These are phyloP conservation scores for Nicotiana undulata DNA, from an alignment of 257 asterid species.

Conservation along the genomic window DNA sequence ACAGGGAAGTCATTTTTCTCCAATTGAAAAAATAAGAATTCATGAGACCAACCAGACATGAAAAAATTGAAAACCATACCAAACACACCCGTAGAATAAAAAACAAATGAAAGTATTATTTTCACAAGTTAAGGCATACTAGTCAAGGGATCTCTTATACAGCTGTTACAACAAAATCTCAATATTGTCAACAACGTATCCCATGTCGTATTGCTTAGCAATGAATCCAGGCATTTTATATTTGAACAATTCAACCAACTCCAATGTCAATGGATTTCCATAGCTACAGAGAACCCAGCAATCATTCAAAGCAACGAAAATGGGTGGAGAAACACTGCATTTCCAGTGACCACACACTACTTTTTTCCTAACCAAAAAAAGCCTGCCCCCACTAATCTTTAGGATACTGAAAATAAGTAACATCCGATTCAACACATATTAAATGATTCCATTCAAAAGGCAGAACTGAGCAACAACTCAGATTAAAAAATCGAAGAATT, in stretches of 20 bases:
- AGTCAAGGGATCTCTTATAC: background rate
- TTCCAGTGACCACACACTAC: background rate
- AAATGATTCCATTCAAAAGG: background rate
- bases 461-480: background rate
- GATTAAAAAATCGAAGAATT: too few species aligned
- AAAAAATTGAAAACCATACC: too few species aligned
- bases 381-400: background rate
- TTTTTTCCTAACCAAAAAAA: background rate
- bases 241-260: background rate
- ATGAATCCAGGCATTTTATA: background rate
- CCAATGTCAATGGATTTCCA: background rate
- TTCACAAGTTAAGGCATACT: background rate
- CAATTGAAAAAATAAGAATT: too few species aligned
- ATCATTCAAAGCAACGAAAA: background rate
- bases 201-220: background rate
- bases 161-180: background rate
- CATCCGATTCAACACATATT: background rate
- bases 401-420: background rate
- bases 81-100: too few species aligned
- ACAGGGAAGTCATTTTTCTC: too few species aligned
- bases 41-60: too few species aligned
- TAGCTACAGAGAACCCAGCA: background rate
- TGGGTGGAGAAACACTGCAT: background rate
- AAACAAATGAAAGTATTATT: background rate
- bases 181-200: background rate